These are phyloP conservation scores for Tolypocladium ophioglossoides DNA, from an alignment of 2,329 filamentous ascomycete species.

Conservation along the genomic window DNA sequence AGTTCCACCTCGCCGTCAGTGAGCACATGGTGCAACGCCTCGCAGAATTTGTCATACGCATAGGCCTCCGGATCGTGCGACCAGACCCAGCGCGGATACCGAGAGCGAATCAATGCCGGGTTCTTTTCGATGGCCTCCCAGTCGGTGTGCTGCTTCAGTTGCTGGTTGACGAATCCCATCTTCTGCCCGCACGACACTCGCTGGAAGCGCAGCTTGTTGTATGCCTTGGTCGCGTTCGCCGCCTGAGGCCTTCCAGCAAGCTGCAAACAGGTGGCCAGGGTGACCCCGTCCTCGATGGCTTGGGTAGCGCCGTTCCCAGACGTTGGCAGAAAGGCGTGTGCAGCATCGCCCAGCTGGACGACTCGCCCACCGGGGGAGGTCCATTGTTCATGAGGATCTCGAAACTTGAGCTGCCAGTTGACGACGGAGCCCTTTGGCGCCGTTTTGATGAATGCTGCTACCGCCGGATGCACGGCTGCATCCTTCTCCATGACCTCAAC, in stretches of 20 bases:
- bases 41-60: slow-evolving; percentile 2
- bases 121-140: neutral
- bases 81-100: slow-evolving; percentile 2
- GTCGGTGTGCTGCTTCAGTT: neutral
- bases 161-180: slow-evolving; percentile 3
- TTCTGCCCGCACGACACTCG: slow-evolving; percentile 2
- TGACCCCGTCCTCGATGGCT: slow-evolving; percentile 10
- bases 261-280: no score
- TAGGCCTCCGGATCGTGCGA: slow-evolving; percentile 4
- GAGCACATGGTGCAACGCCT: neutral
- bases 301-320: slow-evolving; percentile 9
- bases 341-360: slow-evolving; percentile 10
- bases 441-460: neutral
- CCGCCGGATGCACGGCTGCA: neutral
- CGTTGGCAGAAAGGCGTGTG: slow-evolving; percentile 10
- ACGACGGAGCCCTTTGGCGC: slow-evolving; percentile 2
- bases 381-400: slow-evolving; percentile 6
- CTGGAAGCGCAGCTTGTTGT: slow-evolving; percentile 4
- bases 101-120: neutral
- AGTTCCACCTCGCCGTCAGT: no score
- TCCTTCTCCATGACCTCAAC: no score
- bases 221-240: neutral
- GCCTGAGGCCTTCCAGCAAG: slow-evolving; percentile 2
- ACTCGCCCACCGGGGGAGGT: slow-evolving; percentile 6
- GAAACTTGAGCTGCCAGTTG: slow-evolving; percentile 8